Conservation (phyloP, 2,329 filamentous ascomycete genomes). For the Akanthomyces muscarius region DNA sequence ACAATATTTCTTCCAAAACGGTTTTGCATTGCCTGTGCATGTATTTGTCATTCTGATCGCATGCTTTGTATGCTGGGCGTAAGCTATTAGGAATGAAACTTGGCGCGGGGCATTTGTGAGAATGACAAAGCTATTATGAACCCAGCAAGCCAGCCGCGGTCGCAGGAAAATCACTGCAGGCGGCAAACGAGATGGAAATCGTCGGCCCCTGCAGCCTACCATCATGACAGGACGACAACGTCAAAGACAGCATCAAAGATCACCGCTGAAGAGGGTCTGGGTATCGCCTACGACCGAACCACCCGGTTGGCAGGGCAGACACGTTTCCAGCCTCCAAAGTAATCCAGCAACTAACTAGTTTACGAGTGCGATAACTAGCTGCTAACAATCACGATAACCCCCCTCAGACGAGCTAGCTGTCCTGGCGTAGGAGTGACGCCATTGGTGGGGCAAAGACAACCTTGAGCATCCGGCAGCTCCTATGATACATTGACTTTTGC, state of each 20-base stretch:
- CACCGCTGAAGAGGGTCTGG: too few species aligned
- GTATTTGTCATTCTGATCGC: neutral
- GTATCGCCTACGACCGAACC: too few species aligned
- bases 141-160: neutral
- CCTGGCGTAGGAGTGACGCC: conserved; percentile 11
- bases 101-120: neutral
- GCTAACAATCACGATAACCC: neutral
- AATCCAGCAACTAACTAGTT: too few species aligned
- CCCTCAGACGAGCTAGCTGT: neutral
- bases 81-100: neutral
- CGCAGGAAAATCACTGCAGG: neutral
- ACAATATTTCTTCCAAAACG: neutral
- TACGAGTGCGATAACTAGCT: neutral
- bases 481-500: conserved; percentile 16
- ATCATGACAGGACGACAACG: neutral
- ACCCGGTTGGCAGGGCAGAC: too few species aligned
- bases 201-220: too few species aligned
- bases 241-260: too few species aligned
- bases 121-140: conserved; percentile 11
- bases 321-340: too few species aligned
- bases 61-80: neutral
- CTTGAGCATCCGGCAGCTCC: conserved; percentile 4
- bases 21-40: neutral
- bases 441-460: conserved; percentile 16
- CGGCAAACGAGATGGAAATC: neutral